These are phyloP conservation scores for Yarrowia sp. DNA, from an alignment of 805 yeast genomes.

Conservation along the genomic window DNA sequence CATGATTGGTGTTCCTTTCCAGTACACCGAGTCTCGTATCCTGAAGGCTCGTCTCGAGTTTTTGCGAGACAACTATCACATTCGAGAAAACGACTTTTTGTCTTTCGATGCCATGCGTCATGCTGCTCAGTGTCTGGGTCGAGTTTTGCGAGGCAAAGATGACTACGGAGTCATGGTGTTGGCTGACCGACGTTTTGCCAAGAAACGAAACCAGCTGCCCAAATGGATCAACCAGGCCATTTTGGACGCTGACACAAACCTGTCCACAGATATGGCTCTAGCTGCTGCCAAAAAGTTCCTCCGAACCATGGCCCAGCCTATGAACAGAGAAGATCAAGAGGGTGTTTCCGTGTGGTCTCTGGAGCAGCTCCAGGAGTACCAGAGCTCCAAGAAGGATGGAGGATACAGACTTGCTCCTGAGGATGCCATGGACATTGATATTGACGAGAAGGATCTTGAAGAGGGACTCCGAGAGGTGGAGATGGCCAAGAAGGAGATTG, in stretches of 20 bases:
- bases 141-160: slow-evolving; percentile 96
- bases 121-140: slow-evolving; percentile 97
- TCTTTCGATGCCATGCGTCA: slow-evolving; percentile 99
- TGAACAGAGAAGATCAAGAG: slow-evolving; percentile 83
- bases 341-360: slow-evolving; percentile 92
- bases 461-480: slow-evolving; percentile 10
- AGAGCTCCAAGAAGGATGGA: slow-evolving; percentile 25
- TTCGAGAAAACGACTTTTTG: slow-evolving; percentile 87
- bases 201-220: slow-evolving; percentile 84
- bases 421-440: slow-evolving; percentile 18
- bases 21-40: slow-evolving; percentile 95
- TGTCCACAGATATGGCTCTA: slow-evolving; percentile 96
- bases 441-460: slow-evolving; percentile 9
- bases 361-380: slow-evolving; percentile 40
- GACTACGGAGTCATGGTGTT: slow-evolving; percentile 98
- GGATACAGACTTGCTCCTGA: slow-evolving; percentile 14
- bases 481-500: not conserved
- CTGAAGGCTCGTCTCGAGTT: slow-evolving; percentile 93
- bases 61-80: slow-evolving; percentile 86
- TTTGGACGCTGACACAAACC: slow-evolving; percentile 83
- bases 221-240: slow-evolving; percentile 96
- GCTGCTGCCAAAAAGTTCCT: slow-evolving; percentile 91
- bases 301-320: slow-evolving; percentile 91
- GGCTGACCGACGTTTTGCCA: slow-evolving; percentile 89
- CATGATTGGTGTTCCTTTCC: slow-evolving; percentile 99